phyloP scores from a whole-genome alignment of 148 eudicot species.

The Arbutus unedo region DNA sequence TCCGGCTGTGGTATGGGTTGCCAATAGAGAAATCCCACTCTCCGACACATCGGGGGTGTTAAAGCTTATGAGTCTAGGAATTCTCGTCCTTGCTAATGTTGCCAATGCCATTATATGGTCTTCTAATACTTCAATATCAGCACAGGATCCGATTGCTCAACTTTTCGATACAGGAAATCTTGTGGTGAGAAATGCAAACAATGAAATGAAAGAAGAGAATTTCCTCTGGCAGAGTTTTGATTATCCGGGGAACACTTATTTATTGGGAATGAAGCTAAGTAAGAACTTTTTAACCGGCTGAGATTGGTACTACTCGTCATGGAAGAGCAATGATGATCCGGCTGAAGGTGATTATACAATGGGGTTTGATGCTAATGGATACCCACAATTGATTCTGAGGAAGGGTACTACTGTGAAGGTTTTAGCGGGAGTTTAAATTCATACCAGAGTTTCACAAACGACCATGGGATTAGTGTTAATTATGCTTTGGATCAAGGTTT shows the following conservation, averaged over 20 bases:
- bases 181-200: slow-evolving; percentile 16
- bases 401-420: neutral
- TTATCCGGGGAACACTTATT: slow-evolving; percentile 8
- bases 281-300: slow-evolving; percentile 14
- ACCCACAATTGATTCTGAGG: neutral
- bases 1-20: slow-evolving; percentile 23
- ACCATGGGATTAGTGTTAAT: neutral
- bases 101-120: slow-evolving; percentile 18
- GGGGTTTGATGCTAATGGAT: neutral
- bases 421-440: slow-evolving; percentile 16
- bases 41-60: slow-evolving; percentile 13
- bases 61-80: slow-evolving; percentile 7
- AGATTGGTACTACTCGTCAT: slow-evolving; percentile 7
- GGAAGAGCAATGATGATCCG: slow-evolving; percentile 28
- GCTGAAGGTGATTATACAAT: neutral
- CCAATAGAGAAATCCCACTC: slow-evolving; percentile 24
- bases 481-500: no score
- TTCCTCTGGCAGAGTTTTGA: slow-evolving; percentile 32
- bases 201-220: neutral
- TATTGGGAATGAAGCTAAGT: slow-evolving; percentile 21
- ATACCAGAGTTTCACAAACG: neutral
- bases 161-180: slow-evolving; percentile 25
- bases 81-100: slow-evolving; percentile 8
- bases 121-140: neutral
- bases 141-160: slow-evolving; percentile 12